These are phyloP conservation scores for Hibiscus mutabilis DNA, from an alignment of 345 rosid genomes.

Conservation along the genomic window DNA sequence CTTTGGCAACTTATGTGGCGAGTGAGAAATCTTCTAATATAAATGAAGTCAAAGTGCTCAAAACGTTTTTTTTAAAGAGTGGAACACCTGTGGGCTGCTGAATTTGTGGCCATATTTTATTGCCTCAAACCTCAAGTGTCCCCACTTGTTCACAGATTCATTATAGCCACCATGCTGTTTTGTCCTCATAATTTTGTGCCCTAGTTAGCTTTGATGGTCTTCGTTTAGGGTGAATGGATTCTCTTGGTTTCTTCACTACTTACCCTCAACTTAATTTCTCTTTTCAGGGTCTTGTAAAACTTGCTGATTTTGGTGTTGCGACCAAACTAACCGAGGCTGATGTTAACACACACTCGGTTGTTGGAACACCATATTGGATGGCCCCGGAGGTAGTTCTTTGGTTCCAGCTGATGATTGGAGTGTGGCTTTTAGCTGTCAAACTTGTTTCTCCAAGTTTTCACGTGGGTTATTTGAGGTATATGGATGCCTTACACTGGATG, in stretches of 20 bases:
- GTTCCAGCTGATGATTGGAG: constrained; percentile 1
- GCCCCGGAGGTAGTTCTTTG: constrained; percentile 83
- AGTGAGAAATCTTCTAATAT: not conserved
- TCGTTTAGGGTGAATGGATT: not conserved
- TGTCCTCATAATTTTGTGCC: not conserved
- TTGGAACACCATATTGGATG: constrained; percentile 99
- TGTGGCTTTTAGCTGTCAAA: not conserved
- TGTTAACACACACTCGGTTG: constrained; percentile 91
- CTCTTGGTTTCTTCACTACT: constrained; percentile 7
- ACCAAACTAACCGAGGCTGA: constrained; percentile 98
- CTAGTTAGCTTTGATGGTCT: not conserved
- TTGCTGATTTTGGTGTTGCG: constrained; percentile 99
- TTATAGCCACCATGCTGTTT: constrained; percentile 5
- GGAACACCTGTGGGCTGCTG: not conserved
- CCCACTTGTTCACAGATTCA: not conserved
- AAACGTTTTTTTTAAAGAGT: not conserved
- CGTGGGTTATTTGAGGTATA: not conserved
- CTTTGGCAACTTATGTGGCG: not conserved
- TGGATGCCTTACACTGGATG: constrained; percentile 12
- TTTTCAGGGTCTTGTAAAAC: constrained; percentile 90
- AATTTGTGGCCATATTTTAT: not conserved
- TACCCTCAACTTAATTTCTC: constrained; percentile 15
- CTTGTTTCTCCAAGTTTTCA: constrained; percentile 11
- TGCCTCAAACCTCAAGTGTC: not conserved
- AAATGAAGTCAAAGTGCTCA: not conserved